Evolutionary conservation across 2,329 filamentous ascomycete genomes (phyloP).

Genomic region (Stylonectria norvegica): DNA sequence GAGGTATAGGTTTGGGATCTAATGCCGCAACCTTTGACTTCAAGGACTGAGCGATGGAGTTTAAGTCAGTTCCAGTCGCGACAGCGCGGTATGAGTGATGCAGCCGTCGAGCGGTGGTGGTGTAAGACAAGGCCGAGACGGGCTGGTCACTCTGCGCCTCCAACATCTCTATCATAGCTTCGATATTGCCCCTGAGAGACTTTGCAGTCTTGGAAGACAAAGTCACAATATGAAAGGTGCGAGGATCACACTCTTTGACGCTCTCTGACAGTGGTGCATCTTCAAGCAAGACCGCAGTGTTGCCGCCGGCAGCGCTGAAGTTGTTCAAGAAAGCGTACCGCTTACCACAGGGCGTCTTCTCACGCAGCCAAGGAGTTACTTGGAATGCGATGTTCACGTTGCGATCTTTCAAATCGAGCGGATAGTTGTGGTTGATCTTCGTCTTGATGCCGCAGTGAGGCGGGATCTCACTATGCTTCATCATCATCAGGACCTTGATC

Average conservation of each 20-base stretch:
- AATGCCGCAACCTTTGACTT: slow-evolving; percentile 8
- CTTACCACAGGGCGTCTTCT: slow-evolving; percentile 39
- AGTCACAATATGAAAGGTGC: slow-evolving; percentile 55
- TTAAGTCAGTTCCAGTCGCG: slow-evolving; percentile 32
- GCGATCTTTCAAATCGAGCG: slow-evolving; percentile 52
- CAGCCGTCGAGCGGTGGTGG: slow-evolving; percentile 62
- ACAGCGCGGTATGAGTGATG: slow-evolving; percentile 58
- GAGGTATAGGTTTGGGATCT: slow-evolving; percentile 16
- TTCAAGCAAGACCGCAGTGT: slow-evolving; percentile 64
- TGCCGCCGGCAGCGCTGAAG: slow-evolving; percentile 69
- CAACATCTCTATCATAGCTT: slow-evolving; percentile 53
- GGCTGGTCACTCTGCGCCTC: slow-evolving; percentile 47
- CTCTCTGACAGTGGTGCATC: slow-evolving; percentile 51
- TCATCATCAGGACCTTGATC: slow-evolving; percentile 63
- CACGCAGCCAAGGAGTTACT: slow-evolving; percentile 47
- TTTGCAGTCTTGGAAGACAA: slow-evolving; percentile 55
- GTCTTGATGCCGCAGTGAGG: slow-evolving; percentile 66
- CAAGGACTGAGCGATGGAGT: slow-evolving; percentile 7
- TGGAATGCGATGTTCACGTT: slow-evolving; percentile 58
- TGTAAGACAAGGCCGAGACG: slow-evolving; percentile 61
- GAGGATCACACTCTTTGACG: slow-evolving; percentile 47
- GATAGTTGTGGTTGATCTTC: slow-evolving; percentile 58
- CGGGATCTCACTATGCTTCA: slow-evolving; percentile 60
- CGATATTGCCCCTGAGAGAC: slow-evolving; percentile 57
- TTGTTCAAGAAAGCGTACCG: slow-evolving; percentile 60